A percentile compares a stretch with the other conserved stretches of the same genome.
These are phyloP conservation scores for Wallacemonas sp. DNA, from an alignment of 208 protist genomes.

Conservation along the genomic window DNA sequence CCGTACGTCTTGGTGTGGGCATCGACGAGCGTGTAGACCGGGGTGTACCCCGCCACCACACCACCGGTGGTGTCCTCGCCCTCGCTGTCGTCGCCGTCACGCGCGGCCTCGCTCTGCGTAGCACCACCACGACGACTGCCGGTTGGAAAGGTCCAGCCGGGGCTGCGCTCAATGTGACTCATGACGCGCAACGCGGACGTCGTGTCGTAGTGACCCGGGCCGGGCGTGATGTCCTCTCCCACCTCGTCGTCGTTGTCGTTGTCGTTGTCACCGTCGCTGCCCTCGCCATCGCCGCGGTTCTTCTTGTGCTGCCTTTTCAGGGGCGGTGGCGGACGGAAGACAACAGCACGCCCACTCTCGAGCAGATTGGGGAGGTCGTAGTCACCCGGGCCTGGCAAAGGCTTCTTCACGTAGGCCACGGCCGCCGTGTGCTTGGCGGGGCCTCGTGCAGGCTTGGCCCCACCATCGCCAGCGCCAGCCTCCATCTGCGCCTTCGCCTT, in stretches of 20 bases:
- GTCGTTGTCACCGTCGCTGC: not conserved
- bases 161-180: slow-evolving; percentile 17
- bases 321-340: slow-evolving; percentile 24
- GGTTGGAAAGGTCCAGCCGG: slow-evolving; percentile 28
- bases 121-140: not conserved
- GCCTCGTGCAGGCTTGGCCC: no score
- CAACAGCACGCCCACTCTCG: slow-evolving; percentile 1
- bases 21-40: not conserved
- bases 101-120: slow-evolving; percentile 7
- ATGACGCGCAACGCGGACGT: not conserved
- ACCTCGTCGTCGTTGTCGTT: slow-evolving; percentile 13
- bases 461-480: not conserved
- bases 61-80: slow-evolving; percentile 25
- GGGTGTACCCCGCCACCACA: slow-evolving; percentile 23
- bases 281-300: not conserved
- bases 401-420: slow-evolving; percentile 11
- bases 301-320: not conserved
- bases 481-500: not conserved
- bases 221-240: not conserved
- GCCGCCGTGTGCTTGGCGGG: no score
- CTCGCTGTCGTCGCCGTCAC: slow-evolving; percentile 11
- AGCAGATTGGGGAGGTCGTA: slow-evolving; percentile 24
- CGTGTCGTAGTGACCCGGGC: slow-evolving; percentile 34
- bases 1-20: slow-evolving; percentile 2
- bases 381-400: not conserved